A percentile compares a stretch with the other conserved stretches of the same genome.
phyloP scores from a whole-genome alignment of 345 rosid species.

The Excoecaria cochinchinensis region DNA sequence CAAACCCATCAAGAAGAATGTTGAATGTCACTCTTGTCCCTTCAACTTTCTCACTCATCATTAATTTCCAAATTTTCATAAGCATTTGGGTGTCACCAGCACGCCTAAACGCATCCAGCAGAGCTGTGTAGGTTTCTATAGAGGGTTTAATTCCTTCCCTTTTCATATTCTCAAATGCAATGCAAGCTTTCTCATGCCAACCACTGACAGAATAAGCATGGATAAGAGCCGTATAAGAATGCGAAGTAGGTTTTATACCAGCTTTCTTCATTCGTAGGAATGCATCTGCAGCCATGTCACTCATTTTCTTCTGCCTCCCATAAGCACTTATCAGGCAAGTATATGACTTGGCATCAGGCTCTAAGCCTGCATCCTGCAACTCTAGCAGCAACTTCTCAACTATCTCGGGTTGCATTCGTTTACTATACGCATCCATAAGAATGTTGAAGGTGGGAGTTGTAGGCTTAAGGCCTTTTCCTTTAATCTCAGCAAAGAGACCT shows the following conservation, averaged over 20 bases:
- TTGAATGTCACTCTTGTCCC: conserved; percentile 80
- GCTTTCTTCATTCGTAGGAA: conserved; percentile 72
- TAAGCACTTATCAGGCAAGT: conserved; percentile 79
- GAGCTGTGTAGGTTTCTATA: conserved; percentile 78
- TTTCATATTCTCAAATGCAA: conserved; percentile 61
- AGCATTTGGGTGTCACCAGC: conserved; percentile 61
- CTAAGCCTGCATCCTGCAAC: conserved; percentile 61
- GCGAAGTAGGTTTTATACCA: conserved; percentile 67
- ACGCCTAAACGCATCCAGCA: conserved; percentile 78
- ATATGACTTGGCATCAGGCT: conserved; percentile 64
- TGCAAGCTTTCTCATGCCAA: conserved; percentile 75
- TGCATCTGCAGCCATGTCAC: conserved; percentile 83
- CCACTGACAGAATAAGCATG: conserved; percentile 86
- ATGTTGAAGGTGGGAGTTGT: conserved; percentile 61
- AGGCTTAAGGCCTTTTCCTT: conserved; percentile 57
- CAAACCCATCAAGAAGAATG: conserved; percentile 81
- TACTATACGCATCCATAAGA: conserved; percentile 79
- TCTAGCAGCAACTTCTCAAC: conserved; percentile 65
- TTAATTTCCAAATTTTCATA: conserved; percentile 76
- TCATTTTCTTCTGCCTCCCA: conserved; percentile 69
- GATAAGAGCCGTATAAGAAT: conserved; percentile 80
- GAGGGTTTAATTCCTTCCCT: conserved; percentile 70
- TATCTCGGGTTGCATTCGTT: conserved; percentile 87
- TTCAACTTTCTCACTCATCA: conserved; percentile 52
- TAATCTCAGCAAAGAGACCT: conserved; percentile 78